Conservation (phyloP, 768 basidiomycete genomes). For the Lactarius hengduanensis region DNA sequence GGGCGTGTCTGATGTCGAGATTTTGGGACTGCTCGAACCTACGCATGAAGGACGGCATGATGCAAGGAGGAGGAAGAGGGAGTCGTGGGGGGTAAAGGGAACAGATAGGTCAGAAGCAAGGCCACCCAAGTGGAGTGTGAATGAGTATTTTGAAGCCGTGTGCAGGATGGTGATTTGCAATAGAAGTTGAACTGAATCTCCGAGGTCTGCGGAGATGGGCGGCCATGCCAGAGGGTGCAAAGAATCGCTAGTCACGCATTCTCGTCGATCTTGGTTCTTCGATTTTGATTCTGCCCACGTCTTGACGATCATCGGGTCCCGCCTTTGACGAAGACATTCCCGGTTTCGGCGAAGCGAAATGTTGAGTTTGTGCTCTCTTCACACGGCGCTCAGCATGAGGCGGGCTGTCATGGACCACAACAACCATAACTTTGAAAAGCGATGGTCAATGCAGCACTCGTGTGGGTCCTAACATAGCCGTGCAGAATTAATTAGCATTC, state of each 20-base stretch:
- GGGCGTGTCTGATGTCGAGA: constrained; percentile 1
- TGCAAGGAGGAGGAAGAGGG: too few species aligned
- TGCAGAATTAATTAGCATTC: too few species aligned
- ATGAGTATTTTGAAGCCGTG: not conserved
- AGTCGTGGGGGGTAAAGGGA: not conserved
- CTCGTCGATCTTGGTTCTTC: not conserved
- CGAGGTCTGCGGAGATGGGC: not conserved
- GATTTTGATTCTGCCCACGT: not conserved
- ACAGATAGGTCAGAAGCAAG: not conserved
- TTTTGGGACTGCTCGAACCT: not conserved
- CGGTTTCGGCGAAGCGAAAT: not conserved
- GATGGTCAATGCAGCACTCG: too few species aligned
- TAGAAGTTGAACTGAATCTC: not conserved
- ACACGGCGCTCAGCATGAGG: not conserved
- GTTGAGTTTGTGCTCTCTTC: not conserved
- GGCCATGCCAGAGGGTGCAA: not conserved
- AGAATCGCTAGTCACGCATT: not conserved
- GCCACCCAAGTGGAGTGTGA: not conserved
- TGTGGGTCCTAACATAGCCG: too few species aligned
- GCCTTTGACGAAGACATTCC: not conserved
- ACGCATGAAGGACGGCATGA: constrained; percentile 11
- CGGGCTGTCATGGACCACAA: too few species aligned
- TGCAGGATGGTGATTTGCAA: not conserved
- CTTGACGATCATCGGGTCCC: not conserved
- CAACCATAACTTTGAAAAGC: too few species aligned